Evolutionary conservation across 1,139 yeast genomes (phyloP).

Genomic region (Scheffersomyces stambukii): DNA sequence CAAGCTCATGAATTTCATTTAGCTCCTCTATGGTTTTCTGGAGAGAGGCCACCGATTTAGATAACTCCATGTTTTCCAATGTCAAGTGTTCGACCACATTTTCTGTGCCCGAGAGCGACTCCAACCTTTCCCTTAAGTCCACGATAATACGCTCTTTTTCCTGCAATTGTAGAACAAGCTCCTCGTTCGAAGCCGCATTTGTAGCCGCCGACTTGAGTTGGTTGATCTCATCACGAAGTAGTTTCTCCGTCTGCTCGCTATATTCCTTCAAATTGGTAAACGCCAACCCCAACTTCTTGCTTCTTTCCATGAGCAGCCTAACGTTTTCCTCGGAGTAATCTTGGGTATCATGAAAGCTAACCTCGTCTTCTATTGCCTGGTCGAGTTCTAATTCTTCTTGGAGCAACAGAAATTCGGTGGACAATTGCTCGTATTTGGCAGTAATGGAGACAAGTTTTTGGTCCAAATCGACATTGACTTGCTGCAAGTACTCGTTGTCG

Average conservation of each 20-base stretch:
- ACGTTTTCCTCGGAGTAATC: constrained; percentile 16
- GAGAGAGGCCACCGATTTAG: constrained; percentile 33
- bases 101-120: constrained; percentile 40
- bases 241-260: constrained; percentile 19
- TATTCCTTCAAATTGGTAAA: constrained; percentile 36
- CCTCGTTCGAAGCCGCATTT: no score
- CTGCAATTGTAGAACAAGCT: no score
- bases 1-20: constrained; percentile 56
- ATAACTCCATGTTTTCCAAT: constrained; percentile 47
- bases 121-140: constrained; percentile 45
- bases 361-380: constrained; percentile 36
- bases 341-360: constrained; percentile 15
- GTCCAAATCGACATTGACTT: constrained; percentile 33
- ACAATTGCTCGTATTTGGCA: constrained; percentile 32
- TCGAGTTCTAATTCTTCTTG: constrained; percentile 46
- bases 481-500: constrained; percentile 51
- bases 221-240: constrained; percentile 19
- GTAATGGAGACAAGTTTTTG: constrained; percentile 25
- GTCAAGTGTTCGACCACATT: constrained; percentile 54
- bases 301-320: constrained; percentile 20
- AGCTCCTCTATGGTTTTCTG: constrained; percentile 49
- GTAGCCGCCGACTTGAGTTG: no score
- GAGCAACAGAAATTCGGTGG: constrained; percentile 36
- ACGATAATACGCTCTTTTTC: no score
- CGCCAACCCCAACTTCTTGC: constrained; percentile 35